Evolutionary conservation across 768 basidiomycete species (phyloP), one percentile per base, ranked within the genome.

Genomic region (Tricholoma matsutake): DNA sequence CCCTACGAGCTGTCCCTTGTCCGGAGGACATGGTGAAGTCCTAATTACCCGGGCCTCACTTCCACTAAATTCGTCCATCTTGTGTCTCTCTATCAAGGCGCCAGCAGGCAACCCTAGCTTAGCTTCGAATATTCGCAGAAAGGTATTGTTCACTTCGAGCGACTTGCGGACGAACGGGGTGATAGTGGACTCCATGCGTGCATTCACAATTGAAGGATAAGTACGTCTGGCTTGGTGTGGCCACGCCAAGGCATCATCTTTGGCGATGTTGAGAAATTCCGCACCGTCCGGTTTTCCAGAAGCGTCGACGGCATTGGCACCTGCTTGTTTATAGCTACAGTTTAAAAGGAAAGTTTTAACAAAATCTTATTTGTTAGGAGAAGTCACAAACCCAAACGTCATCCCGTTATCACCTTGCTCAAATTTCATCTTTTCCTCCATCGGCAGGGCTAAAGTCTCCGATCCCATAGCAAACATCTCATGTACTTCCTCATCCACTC

Each of bases 221-320:
- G 78, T 76, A 22, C 86, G 79, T 22, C 83, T 80, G 5, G 76
- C 78, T 20, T 79, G 72, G 0, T 69, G 63, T 0, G 88, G 89
- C 74, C 80, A 89, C 0, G 84, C 80, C 0, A 90, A 68, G 0
- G 79, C 86, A 63, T 91, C 89, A 66, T 91, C 88, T 67, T 88
- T 87, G 0, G 87, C 76, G 32, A 89, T 71, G 65, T 88, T 88
- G 60, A 89, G 75, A 69, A 87, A 88, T 66, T 89, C 86, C 3
- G 80, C 77, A 0, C 78, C 79, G 66, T 89, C 88, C 16, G 70
- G 65, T 52, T 78, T 78, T 41, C 88, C 88, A 10, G 75, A 76
- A 20, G 83, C 81, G 65, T 90, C 86, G 4, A 85, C 82, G 1
- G 84, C 86, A 61, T 83, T 86, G 0, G 82, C 83, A 1, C 88